These are phyloP conservation scores for Priceomyces medius DNA, from an alignment of 805 yeast genomes.

Conservation along the genomic window DNA sequence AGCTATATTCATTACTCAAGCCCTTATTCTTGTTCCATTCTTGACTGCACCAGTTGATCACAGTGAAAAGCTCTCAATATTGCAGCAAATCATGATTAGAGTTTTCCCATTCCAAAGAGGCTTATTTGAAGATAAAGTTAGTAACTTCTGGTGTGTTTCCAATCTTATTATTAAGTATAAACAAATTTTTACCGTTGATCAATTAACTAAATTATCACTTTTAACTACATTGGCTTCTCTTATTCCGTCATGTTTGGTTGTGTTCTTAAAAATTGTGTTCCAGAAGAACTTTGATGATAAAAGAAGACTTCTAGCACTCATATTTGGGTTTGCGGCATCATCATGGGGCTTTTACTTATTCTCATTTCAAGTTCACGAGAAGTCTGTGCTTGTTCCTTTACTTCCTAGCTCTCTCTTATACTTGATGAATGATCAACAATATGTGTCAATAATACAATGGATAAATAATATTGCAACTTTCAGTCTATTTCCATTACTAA, in stretches of 20 bases:
- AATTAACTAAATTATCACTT: conserved; percentile 61
- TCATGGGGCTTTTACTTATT: conserved; percentile 88
- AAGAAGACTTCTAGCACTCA: conserved; percentile 18
- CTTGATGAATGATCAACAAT: conserved; percentile 53
- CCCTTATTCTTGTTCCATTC: conserved; percentile 30
- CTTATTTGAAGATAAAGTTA: conserved; percentile 94
- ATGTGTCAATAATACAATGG: conserved; percentile 81
- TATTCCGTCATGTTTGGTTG: conserved; percentile 29
- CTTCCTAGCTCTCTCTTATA: conserved; percentile 75
- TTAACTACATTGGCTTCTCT: conserved; percentile 46
- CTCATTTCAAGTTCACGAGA: conserved; percentile 96
- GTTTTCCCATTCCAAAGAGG: conserved; percentile 94
- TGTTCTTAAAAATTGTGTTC: conserved; percentile 37
- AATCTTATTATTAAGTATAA: conserved; percentile 76
- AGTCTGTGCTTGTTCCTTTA: conserved; percentile 83
- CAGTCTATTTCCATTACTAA: conserved; percentile 83
- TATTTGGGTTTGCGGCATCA: conserved; percentile 76
- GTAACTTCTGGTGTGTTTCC: conserved; percentile 96
- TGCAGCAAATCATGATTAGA: conserved; percentile 58
- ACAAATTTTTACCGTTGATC: conserved; percentile 47
- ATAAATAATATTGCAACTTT: conserved; percentile 79
- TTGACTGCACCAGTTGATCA: conserved; percentile 5
- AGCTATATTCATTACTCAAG: conserved; percentile 59
- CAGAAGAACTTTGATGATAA: conserved; percentile 14
- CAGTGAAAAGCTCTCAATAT: conserved; percentile 28